Evolutionary conservation across 352 stramenopile species (phyloP).

Genomic region (Phytophthora pistaciae): DNA sequence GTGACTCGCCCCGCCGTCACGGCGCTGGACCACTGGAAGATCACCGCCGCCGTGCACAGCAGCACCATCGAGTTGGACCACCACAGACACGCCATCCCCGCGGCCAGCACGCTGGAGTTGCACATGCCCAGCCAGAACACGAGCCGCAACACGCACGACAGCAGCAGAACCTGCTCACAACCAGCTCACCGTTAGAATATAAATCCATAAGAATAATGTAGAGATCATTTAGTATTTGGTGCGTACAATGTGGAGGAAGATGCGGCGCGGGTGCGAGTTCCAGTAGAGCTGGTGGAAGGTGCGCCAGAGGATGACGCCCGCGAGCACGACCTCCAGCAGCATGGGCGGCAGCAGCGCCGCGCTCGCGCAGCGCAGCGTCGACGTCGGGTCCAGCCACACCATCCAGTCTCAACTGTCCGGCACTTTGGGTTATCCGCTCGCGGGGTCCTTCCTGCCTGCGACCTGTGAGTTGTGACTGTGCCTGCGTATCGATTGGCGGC

Average conservation of each 20-base stretch:
- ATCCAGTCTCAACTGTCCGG: constrained; percentile 25
- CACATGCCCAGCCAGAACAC: constrained; percentile 61
- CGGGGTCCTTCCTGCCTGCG: no score
- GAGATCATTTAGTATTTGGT: neutral
- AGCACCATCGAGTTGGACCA: constrained; percentile 74
- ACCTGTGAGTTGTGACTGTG: neutral
- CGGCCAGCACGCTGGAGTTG: constrained; percentile 32
- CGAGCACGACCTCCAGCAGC: constrained; percentile 53
- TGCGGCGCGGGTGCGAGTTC: constrained; percentile 60
- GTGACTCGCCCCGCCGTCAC: constrained; percentile 62
- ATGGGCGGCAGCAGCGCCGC: constrained; percentile 59
- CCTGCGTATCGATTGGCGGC: neutral
- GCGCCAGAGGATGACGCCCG: constrained; percentile 60
- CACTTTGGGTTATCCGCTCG: neutral
- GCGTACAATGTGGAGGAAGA: constrained; percentile 69
- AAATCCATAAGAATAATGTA: neutral
- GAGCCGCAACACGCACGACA: constrained; percentile 49
- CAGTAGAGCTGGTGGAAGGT: constrained; percentile 70
- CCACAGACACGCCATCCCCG: constrained; percentile 53
- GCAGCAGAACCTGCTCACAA: constrained; percentile 47
- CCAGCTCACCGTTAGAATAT: neutral
- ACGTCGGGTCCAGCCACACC: constrained; percentile 46
- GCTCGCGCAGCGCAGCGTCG: constrained; percentile 46
- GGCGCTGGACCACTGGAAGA: constrained; percentile 75
- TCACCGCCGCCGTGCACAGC: constrained; percentile 71